These are phyloP conservation scores for Selaginella moellendorffii DNA, from an alignment of 75 land plant genomes.

Conservation along the genomic window DNA sequence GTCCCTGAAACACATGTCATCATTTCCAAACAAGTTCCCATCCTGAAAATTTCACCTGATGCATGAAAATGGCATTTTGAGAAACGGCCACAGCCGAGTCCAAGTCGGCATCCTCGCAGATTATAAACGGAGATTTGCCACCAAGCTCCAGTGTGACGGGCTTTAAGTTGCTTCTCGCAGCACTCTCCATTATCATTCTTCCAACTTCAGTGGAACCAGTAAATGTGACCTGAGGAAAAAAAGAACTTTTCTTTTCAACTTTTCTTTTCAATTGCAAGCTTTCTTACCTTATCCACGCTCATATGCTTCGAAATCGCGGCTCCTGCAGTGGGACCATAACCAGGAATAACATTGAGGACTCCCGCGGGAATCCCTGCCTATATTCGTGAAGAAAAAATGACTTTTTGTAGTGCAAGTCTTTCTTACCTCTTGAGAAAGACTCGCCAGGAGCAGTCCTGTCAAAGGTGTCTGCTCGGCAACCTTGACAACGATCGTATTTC, in stretches of 20 bases:
- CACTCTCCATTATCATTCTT: slow-evolving; percentile 20
- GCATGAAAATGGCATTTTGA: slow-evolving; percentile 5
- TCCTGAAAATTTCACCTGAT: slow-evolving; percentile 10
- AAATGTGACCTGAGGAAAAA: slow-evolving; percentile 45
- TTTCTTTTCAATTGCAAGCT: background rate
- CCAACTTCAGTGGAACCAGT: slow-evolving; percentile 35
- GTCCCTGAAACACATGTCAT: slow-evolving; percentile 32
- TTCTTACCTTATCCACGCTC: slow-evolving; percentile 62
- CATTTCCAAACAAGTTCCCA: background rate
- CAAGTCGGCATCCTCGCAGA: slow-evolving; percentile 22
- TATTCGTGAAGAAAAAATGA: background rate
- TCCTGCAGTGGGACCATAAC: slow-evolving; percentile 62
- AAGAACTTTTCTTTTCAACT: background rate
- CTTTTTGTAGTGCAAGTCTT: background rate
- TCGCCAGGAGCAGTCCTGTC: slow-evolving; percentile 45
- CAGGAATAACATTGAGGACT: slow-evolving; percentile 60
- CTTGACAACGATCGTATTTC: slow-evolving; percentile 61
- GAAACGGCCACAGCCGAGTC: slow-evolving; percentile 24
- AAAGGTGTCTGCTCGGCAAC: slow-evolving; percentile 84
- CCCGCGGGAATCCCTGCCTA: slow-evolving; percentile 85
- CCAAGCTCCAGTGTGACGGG: slow-evolving; percentile 27
- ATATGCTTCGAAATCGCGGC: slow-evolving; percentile 63
- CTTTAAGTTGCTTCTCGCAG: slow-evolving; percentile 27
- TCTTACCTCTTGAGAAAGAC: slow-evolving; percentile 47
- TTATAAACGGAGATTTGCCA: slow-evolving; percentile 25